Evolutionary conservation across 805 yeast genomes (phyloP), one percentile per base, ranked within the genome.

Genomic region (Clavispora carvajalis): DNA sequence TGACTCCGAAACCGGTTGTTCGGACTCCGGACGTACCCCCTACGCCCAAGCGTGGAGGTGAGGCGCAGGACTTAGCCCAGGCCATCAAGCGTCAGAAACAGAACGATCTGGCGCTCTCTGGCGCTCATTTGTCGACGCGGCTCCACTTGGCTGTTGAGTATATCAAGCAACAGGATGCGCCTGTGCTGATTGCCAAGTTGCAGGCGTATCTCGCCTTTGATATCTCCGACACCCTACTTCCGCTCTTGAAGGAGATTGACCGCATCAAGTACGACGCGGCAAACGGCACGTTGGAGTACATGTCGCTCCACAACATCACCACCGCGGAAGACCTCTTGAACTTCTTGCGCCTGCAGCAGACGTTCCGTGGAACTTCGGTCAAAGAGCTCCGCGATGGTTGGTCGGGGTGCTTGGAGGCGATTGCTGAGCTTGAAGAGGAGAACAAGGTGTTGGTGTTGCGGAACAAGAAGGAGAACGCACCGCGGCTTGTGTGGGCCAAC

Each of bases 401-500:
- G 99, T 77, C 85, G 38, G 91, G 89, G 12, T 91, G 96, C 59
- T 62, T 83, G 28, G 80, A 78, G 5, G 83, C 93, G 0, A 80
- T 93, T 19, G 80, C 81, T 36, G 82, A 84, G 51, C 67, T 93
- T 22, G 99, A 93, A 57, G 71, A 73, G 40, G 82, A 82, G 41
- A 76, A 83, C 42, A 82, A 85, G 54, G 79, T 91, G 26, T 69
- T 93, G 23, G 96, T 93, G 1, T 69, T 87, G 52, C 75, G 96
- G 43, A 89, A 95, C 21, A 89, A 91, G 56, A 95, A 93, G 69
- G 99, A 93, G 52, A 87, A 85, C 54, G 71, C 89, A 1, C 96
- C 99, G n/a, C 71, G 96, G 48, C 77, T 83, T 44, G 85, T 93
- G 11, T 93, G 98, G 98, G 81, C 91, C 16, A 87, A 88, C 53